Conservation (phyloP, 148 eudicot genomes). For the Camellia granthamiana region DNA sequence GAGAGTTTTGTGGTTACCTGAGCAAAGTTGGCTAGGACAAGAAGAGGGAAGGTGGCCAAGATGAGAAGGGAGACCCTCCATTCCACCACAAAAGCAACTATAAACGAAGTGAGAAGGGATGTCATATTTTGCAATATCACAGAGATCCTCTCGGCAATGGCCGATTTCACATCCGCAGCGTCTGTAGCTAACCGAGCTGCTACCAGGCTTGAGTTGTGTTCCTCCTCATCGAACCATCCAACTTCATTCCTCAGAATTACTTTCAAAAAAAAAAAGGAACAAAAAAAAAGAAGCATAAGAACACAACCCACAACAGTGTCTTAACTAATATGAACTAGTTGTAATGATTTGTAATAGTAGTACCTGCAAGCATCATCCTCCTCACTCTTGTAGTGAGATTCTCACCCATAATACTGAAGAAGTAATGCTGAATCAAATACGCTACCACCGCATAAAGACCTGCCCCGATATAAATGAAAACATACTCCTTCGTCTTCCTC, state of each 20-base stretch:
- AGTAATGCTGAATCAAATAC: conserved; percentile 94
- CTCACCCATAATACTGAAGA: conserved; percentile 99
- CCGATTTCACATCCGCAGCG: conserved; percentile 96
- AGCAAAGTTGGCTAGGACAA: conserved; percentile 96
- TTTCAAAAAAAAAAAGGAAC: conserved; percentile 22
- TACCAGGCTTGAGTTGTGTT: conserved; percentile 93
- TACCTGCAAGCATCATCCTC: conserved; percentile 99
- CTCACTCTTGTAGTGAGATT: conserved; percentile 94
- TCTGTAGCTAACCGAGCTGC: conserved; percentile 94
- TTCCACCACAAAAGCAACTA: conserved; percentile 93
- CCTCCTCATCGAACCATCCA: conserved; percentile 99
- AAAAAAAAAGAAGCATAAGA: neutral
- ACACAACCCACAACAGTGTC: neutral
- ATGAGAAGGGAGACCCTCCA: conserved; percentile 99
- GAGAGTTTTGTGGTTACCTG: conserved; percentile 49
- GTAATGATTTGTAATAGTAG: no score
- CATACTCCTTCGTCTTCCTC: conserved; percentile 92
- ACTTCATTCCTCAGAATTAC: conserved; percentile 98
- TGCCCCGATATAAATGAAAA: conserved; percentile 92
- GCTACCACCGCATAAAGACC: conserved; percentile 95
- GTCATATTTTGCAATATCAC: conserved; percentile 98
- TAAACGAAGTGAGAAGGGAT: conserved; percentile 94
- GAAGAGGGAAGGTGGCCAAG: conserved; percentile 93
- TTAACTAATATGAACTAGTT: neutral
- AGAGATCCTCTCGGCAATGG: conserved; percentile 98